Evolutionary conservation across 2,329 filamentous ascomycete species (phyloP), one percentile per base, ranked within the genome.

Genomic region (Waltergamsia citrina): DNA sequence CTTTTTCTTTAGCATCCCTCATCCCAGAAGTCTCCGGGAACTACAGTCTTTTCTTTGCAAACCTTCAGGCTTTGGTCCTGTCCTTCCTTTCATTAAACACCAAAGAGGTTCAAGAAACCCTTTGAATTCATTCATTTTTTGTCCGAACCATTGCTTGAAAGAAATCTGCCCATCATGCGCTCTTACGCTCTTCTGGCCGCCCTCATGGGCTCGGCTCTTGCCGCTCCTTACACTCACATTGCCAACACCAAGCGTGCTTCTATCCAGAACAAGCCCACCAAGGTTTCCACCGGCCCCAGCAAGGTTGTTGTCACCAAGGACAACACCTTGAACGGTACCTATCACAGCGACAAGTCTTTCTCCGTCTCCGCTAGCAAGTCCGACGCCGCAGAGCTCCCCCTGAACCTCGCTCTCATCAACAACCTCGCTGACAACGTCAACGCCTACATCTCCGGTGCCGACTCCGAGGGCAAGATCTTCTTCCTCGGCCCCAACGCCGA

Each of bases 381-480:
- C 7, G 8, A 17, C 7, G 15, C 37, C 11, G 22, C 43, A 11
- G 29, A 38, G 5, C 41, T 38, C 3, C 21, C 38, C 3, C 36
- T 60, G 7, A 47, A 48, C 0, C 20, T 61, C 2, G 39, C 52
- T 22, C 43, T 70, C 6, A 51, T 64, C 40, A 69, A 69, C 46
- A 67, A 66, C 40, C 55, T 64, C 27, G 41, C 41, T 10, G 56
- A 52, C 4, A 40, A 45, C 0, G 45, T 69, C 38, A 63, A 60
- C 32, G 61, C 60, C 0, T 71, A 70, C 40, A 50, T 71, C 23
- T 59, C 59, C 12, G 67, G 65, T 4, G 43, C 63, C 3, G 63
- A 69, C 43, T 43, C 47, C 4, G 42, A 53, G 12, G 51, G 52
- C 1, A 43, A 46, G 3, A 51, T 68, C 6, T 63, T 68, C 19